These are phyloP conservation scores for Dioszegia crocea DNA, from an alignment of 768 basidiomycete species.

Conservation along the genomic window DNA sequence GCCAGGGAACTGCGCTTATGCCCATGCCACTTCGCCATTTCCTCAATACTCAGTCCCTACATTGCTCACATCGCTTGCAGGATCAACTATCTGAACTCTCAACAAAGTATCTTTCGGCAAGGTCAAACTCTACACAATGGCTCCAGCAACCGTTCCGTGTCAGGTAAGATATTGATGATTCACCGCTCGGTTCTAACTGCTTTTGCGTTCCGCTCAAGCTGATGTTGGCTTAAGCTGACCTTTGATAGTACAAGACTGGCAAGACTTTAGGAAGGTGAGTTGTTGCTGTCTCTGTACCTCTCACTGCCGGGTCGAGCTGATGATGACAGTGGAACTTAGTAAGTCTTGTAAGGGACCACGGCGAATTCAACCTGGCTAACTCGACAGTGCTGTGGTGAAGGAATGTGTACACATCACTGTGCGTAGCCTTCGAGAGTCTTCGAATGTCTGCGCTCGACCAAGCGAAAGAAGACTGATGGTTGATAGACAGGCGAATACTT, in stretches of 20 bases:
- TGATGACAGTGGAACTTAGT: constrained; percentile 76
- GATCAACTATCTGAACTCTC: background rate
- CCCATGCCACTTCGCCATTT: no score
- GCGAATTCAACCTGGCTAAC: background rate
- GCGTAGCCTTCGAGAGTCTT: no score
- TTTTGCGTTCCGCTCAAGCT: no score
- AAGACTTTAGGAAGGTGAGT: constrained; percentile 49
- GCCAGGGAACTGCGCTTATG: no score
- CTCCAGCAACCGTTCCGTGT: constrained; percentile 48
- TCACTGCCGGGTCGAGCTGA: background rate
- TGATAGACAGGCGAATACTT: constrained; percentile 85
- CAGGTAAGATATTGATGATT: constrained; percentile 29
- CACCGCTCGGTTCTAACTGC: no score
- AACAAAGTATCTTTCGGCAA: background rate
- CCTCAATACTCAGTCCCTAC: no score
- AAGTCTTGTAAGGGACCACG: constrained; percentile 1
- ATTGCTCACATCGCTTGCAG: no score
- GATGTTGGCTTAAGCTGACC: no score
- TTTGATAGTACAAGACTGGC: constrained; percentile 44
- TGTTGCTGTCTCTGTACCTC: background rate
- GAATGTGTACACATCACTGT: constrained; percentile 82
- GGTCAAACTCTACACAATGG: constrained; percentile 9
- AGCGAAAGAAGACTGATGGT: no score
- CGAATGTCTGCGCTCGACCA: no score
- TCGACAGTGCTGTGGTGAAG: constrained; percentile 47